phyloP scores from a whole-genome alignment of 2,329 filamentous ascomycete genomes.

The Botryosphaeria dothidea region DNA sequence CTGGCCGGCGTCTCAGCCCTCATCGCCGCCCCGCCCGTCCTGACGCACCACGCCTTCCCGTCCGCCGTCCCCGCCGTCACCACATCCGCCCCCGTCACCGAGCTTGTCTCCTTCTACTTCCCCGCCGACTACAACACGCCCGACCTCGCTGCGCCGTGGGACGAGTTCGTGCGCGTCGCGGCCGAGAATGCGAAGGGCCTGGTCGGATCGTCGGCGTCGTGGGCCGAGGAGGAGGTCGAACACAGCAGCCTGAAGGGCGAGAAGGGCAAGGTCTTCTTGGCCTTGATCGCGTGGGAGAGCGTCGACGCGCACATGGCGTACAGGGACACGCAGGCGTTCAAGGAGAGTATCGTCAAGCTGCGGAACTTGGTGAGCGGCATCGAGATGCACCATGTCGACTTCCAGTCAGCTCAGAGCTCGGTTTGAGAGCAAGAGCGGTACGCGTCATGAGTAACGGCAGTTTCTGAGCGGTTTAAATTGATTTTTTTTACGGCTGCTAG shows the following conservation, averaged over 20 bases:
- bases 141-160: conserved; percentile 34
- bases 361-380: conserved; percentile 44
- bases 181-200: conserved; percentile 32
- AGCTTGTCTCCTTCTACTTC: conserved; percentile 50
- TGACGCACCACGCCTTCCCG: conserved; percentile 40
- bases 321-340: conserved; percentile 48
- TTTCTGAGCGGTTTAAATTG: background rate
- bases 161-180: conserved; percentile 40
- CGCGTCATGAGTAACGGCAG: background rate
- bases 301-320: conserved; percentile 52
- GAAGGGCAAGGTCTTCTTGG: conserved; percentile 44
- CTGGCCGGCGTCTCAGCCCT: conserved; percentile 32
- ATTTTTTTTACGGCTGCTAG: background rate
- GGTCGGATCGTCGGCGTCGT: conserved; percentile 32
- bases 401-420: conserved; percentile 18
- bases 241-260: conserved; percentile 18
- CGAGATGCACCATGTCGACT: conserved; percentile 41
- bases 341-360: conserved; percentile 42
- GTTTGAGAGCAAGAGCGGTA: background rate
- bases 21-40: conserved; percentile 26
- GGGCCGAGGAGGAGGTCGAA: conserved; percentile 34
- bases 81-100: conserved; percentile 49
- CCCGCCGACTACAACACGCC: conserved; percentile 31
- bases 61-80: conserved; percentile 30
- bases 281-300: conserved; percentile 55